phyloP scores from a whole-genome alignment of 345 rosid genomes.

The Reutealis trisperma region DNA sequence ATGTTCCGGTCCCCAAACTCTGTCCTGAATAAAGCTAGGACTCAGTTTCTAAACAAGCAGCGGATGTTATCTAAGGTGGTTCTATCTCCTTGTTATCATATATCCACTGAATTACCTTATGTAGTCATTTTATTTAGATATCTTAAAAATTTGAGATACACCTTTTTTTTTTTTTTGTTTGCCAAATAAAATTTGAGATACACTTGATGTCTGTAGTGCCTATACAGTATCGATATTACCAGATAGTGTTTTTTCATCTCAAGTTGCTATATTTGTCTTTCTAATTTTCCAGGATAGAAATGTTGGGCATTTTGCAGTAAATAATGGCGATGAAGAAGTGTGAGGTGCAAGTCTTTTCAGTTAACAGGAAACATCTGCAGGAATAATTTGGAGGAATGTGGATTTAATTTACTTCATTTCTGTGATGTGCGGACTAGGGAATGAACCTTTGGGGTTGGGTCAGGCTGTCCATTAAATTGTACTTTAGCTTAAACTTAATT shows the following conservation, averaged over 20 bases:
- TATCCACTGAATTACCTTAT: not conserved
- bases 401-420: not conserved
- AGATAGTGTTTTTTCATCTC: not conserved
- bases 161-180: too few species aligned
- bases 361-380: not conserved
- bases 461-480: too few species aligned
- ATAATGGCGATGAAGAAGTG: constrained; percentile 32
- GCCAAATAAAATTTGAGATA: too few species aligned
- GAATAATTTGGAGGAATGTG: not conserved
- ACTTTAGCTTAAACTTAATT: not conserved
- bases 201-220: too few species aligned
- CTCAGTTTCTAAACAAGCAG: constrained; percentile 79
- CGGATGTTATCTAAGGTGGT: constrained; percentile 74
- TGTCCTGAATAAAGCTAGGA: constrained; percentile 72
- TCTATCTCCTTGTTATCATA: not conserved
- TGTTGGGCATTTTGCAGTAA: constrained; percentile 50
- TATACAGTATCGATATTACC: not conserved
- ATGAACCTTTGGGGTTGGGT: not conserved
- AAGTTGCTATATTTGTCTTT: not conserved
- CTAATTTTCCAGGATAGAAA: constrained; percentile 48
- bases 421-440: not conserved
- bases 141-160: not conserved
- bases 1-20: constrained; percentile 83
- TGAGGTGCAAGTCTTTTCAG: constrained; percentile 2
- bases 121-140: not conserved